Evolutionary conservation across 345 rosid species (phyloP), one percentile per base, ranked within the genome.

Genomic region (Nasturtium officinale): DNA sequence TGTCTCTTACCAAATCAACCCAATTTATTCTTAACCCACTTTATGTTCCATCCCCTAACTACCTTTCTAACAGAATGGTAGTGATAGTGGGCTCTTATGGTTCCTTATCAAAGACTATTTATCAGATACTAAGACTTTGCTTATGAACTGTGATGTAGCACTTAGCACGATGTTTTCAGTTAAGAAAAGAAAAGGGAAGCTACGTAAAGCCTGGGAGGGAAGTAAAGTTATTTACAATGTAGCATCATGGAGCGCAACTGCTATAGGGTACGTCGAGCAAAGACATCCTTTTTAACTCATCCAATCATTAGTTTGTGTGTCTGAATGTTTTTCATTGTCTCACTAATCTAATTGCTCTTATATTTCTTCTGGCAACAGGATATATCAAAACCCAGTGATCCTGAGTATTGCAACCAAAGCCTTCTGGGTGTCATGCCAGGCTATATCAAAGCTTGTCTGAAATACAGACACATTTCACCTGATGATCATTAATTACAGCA

Each of bases 161-260:
- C 93, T 95, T 53, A 77, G 92, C 85, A 95, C 86, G 80, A 90
- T 91, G 75, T 91, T 95, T 74, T 88, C 96, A 7, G 82, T 85
- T 13, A 91, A 87, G 77, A 91, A 84, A 85, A 86, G 87, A 45
- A 88, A 88, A 72, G 96, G 99, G 65, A 95, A 87, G 83, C 96
- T 95, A 74, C 91, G 88, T n/a, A 91, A 84, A 85, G 99, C 96
- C n/a, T 95, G 96, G 99, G 98, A 95, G 29, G 99, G 99, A 75
- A 91, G 99, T 82, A 91, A 90, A 82, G 92, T 95, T 64, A 60
- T 89, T 40, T 95, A 95, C 78, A 91, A 95, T 17, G 90, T 88
- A 40, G 99, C 98, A 30, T 95, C 99, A 16, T 95, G 99, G 99
- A 93, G 98, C 3, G 99, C 96, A 77, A 95, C 99, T 66, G 97